Percentiles rank a stretch among this genome's conserved stretches.
Evolutionary conservation across 306 rosid species (phyloP).

Genomic region (Chamaecrista fasciculata): DNA sequence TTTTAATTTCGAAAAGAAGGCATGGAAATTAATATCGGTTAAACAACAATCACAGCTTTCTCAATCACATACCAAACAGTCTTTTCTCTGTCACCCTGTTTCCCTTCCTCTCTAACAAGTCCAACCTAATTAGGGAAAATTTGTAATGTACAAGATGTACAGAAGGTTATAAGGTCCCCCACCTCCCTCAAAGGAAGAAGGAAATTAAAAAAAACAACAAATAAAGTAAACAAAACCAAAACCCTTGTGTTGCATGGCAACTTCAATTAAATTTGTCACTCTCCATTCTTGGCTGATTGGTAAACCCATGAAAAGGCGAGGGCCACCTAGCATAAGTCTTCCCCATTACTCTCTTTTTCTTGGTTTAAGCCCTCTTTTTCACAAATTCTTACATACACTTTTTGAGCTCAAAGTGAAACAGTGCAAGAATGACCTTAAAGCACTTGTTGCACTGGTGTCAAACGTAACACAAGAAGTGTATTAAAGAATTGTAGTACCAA

Average conservation of each 20-base stretch:
- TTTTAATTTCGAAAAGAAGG: slow-evolving; percentile 7
- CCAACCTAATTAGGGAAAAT: slow-evolving; percentile 49
- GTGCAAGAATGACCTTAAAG: too few relatives aligned
- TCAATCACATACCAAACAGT: slow-evolving; percentile 25
- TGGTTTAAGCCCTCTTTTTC: slow-evolving; percentile 11
- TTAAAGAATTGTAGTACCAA: background rate
- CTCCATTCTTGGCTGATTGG: slow-evolving; percentile 20
- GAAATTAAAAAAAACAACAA: background rate
- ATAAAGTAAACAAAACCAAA: slow-evolving; percentile 1
- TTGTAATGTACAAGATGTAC: slow-evolving; percentile 46
- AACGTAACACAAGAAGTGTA: background rate
- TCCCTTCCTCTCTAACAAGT: slow-evolving; percentile 34
- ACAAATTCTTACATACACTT: background rate
- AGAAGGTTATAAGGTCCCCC: slow-evolving; percentile 37
- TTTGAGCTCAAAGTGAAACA: background rate
- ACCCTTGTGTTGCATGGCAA: slow-evolving; percentile 31
- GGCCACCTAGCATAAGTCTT: slow-evolving; percentile 25
- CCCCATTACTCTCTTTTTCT: slow-evolving; percentile 3
- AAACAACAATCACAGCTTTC: slow-evolving; percentile 27
- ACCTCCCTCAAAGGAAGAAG: too few relatives aligned
- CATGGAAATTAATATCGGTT: slow-evolving; percentile 16
- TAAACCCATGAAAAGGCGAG: slow-evolving; percentile 29
- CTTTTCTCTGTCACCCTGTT: background rate
- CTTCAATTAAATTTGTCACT: slow-evolving; percentile 33
- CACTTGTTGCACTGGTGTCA: background rate